These are phyloP conservation scores for Colletotrichum tabaci DNA, from an alignment of 2,329 filamentous ascomycete species.

Conservation along the genomic window DNA sequence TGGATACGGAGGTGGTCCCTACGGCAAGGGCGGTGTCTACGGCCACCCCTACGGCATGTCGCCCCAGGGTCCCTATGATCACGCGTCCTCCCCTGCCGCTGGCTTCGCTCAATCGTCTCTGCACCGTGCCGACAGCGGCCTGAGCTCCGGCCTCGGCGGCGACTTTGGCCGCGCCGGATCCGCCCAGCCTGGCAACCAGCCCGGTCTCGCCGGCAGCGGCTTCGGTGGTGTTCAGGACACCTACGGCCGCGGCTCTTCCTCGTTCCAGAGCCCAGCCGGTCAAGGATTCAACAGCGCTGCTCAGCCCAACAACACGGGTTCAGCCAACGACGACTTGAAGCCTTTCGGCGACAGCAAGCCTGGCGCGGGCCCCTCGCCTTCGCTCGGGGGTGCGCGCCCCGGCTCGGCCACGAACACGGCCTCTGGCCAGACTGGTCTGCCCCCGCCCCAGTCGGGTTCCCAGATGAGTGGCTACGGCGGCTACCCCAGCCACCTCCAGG, in stretches of 20 bases:
- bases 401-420: constrained; percentile 71
- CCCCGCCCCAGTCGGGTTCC: constrained; percentile 68
- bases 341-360: constrained; percentile 71
- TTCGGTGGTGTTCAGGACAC: constrained; percentile 70
- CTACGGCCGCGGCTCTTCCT: constrained; percentile 67
- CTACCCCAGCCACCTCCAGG: constrained; percentile 70
- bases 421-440: constrained; percentile 66
- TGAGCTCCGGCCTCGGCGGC: constrained; percentile 65
- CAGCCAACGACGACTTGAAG: constrained; percentile 69
- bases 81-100: constrained; percentile 66
- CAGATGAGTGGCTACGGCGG: constrained; percentile 70
- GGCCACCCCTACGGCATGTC: constrained; percentile 71
- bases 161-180: constrained; percentile 69
- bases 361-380: constrained; percentile 69
- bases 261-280: constrained; percentile 69
- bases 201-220: constrained; percentile 64
- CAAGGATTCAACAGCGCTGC: constrained; percentile 68
- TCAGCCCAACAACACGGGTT: constrained; percentile 60
- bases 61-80: constrained; percentile 71
- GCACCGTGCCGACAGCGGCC: constrained; percentile 64
- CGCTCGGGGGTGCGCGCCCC: constrained; percentile 69
- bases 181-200: constrained; percentile 65
- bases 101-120: constrained; percentile 69
- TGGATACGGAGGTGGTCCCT: constrained; percentile 64
- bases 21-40: constrained; percentile 70